These are phyloP conservation scores for Euphrasia arctica DNA, from an alignment of 305 asterid species.

Conservation along the genomic window DNA sequence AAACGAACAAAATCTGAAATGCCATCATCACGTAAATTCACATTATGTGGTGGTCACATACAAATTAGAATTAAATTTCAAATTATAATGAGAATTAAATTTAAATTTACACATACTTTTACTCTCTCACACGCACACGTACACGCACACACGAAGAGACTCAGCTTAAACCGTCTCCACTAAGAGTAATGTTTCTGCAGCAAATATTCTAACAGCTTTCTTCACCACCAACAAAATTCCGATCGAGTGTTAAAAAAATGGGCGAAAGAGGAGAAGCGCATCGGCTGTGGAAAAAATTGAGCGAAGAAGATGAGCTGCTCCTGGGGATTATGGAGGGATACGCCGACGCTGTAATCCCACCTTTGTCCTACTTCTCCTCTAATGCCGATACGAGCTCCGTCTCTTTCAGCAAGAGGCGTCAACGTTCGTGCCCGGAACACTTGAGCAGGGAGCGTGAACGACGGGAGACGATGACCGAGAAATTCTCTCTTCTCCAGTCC, in stretches of 20 bases:
- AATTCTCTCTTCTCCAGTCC: slow-evolving; percentile 48
- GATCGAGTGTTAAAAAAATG: slow-evolving; percentile 14
- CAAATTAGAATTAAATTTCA: too few relatives aligned
- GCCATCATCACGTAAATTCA: too few relatives aligned
- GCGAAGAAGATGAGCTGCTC: slow-evolving; percentile 46
- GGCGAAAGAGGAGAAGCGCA: slow-evolving; percentile 20
- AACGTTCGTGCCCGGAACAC: neutral
- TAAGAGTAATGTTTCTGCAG: too few relatives aligned
- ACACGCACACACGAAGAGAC: too few relatives aligned
- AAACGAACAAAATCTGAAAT: too few relatives aligned
- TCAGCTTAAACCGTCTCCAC: too few relatives aligned
- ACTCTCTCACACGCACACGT: too few relatives aligned
- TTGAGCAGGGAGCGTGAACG: slow-evolving; percentile 31
- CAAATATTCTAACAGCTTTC: too few relatives aligned
- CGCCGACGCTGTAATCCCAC: slow-evolving; percentile 42
- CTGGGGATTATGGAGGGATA: slow-evolving; percentile 56
- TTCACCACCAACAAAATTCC: too few relatives aligned
- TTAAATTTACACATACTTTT: too few relatives aligned
- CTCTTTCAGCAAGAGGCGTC: slow-evolving; percentile 25
- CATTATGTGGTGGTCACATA: too few relatives aligned
- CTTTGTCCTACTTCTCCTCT: slow-evolving; percentile 40
- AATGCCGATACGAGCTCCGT: slow-evolving; percentile 22
- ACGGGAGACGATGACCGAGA: slow-evolving; percentile 40
- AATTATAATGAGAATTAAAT: too few relatives aligned
- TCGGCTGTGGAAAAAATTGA: slow-evolving; percentile 17